Conservation (phyloP, 2,329 filamentous ascomycete genomes). For the Septoria linicola region DNA sequence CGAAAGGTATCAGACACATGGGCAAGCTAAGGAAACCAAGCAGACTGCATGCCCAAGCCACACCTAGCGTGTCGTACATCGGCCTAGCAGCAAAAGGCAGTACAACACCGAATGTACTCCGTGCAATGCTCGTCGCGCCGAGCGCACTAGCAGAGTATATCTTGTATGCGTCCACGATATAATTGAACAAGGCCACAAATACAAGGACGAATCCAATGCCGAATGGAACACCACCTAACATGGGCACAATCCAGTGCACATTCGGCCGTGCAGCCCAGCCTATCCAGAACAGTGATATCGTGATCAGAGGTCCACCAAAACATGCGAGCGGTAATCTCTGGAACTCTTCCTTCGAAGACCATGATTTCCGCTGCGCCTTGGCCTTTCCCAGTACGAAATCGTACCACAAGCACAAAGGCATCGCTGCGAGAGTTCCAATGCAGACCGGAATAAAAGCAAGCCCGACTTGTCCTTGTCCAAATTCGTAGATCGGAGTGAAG, state of each 20-base stretch:
- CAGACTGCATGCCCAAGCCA: conserved; percentile 63
- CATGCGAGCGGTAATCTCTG: conserved; percentile 67
- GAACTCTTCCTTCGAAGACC: conserved; percentile 62
- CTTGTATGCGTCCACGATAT: conserved; percentile 52
- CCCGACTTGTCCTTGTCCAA: conserved; percentile 18
- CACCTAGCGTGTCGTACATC: conserved; percentile 67
- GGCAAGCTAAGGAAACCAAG: conserved; percentile 51
- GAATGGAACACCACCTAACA: conserved; percentile 52
- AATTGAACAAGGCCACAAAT: conserved; percentile 47
- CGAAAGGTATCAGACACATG: conserved; percentile 58
- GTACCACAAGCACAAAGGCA: conserved; percentile 19
- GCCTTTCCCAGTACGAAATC: conserved; percentile 16
- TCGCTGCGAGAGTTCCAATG: conserved; percentile 15
- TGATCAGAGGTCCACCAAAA: conserved; percentile 62
- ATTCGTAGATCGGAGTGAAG: conserved; percentile 21
- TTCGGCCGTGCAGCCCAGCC: conserved; percentile 60
- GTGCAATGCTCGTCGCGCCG: conserved; percentile 22
- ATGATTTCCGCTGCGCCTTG: conserved; percentile 36
- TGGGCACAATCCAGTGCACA: conserved; percentile 49
- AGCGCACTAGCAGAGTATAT: conserved; percentile 44
- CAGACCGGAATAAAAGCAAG: conserved; percentile 21
- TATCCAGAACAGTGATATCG: conserved; percentile 44
- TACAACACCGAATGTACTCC: conserved; percentile 45
- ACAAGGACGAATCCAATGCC: conserved; percentile 52
- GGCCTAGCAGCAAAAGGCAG: conserved; percentile 49